These are phyloP conservation scores for Cyphellophora attinorum DNA, from an alignment of 2,329 filamentous ascomycete genomes.

Conservation along the genomic window DNA sequence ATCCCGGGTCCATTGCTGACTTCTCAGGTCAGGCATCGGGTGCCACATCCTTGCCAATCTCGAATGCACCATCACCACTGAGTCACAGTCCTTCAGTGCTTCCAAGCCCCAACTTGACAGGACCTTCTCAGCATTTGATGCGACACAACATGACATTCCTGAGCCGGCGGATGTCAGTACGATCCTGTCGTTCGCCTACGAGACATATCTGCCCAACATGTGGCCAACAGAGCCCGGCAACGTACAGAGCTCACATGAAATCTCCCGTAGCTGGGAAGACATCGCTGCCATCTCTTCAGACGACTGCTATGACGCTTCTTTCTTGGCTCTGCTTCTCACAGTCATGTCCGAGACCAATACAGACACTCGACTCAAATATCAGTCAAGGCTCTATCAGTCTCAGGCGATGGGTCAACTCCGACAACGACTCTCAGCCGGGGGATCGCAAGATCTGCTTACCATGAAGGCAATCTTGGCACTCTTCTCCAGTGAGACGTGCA, in stretches of 20 bases:
- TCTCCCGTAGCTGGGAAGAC: conserved; percentile 14
- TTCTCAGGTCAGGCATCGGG: too few relatives aligned
- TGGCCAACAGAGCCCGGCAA: conserved; percentile 14
- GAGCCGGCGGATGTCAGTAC: too few relatives aligned
- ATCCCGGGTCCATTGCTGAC: too few relatives aligned
- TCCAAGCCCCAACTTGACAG: too few relatives aligned
- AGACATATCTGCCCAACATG: conserved; percentile 12
- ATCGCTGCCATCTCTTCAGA: conserved; percentile 12
- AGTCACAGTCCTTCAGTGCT: too few relatives aligned
- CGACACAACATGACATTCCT: too few relatives aligned
- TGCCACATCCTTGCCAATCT: too few relatives aligned
- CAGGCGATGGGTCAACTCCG: conserved; percentile 16
- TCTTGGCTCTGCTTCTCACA: conserved; percentile 13
- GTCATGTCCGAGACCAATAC: conserved; percentile 9
- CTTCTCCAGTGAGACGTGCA: conserved; percentile 15
- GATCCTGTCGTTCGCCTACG: conserved; percentile 14
- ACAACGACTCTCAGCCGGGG: conserved; percentile 9
- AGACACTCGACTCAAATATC: conserved; percentile 11
- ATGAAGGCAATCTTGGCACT: conserved; percentile 16
- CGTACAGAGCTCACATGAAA: conserved; percentile 9
- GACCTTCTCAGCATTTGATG: too few relatives aligned
- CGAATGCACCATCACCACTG: too few relatives aligned
- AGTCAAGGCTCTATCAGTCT: conserved; percentile 13
- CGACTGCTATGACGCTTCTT: conserved; percentile 14
- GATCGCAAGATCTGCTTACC: conserved; percentile 10